Evolutionary conservation across 768 basidiomycete genomes (phyloP).

Genomic region (Leucogyrophana mollusca): DNA sequence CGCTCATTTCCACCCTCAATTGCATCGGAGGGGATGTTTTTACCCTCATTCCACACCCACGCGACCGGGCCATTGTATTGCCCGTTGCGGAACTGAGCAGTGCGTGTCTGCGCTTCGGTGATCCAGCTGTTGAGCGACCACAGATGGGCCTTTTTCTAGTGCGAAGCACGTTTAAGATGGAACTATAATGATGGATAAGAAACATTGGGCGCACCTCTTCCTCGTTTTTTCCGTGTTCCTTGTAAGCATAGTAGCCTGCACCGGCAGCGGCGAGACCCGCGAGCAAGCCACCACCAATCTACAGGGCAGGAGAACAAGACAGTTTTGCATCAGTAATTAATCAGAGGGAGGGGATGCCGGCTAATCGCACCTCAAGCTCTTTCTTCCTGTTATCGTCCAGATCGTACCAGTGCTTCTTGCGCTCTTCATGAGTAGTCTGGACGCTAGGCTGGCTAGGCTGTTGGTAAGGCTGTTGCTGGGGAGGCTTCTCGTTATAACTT

Average conservation of each 20-base stretch:
- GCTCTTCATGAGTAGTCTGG: slow-evolving; percentile 39
- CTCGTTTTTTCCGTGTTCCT: slow-evolving; percentile 52
- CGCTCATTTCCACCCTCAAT: slow-evolving; percentile 57
- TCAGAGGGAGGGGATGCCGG: too few species aligned
- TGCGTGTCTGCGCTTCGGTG: slow-evolving; percentile 53
- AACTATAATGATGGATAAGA: neutral
- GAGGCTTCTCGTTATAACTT: slow-evolving; percentile 21
- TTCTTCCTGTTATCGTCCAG: slow-evolving; percentile 56
- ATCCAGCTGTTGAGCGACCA: slow-evolving; percentile 59
- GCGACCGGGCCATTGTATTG: slow-evolving; percentile 48
- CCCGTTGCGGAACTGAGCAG: slow-evolving; percentile 42
- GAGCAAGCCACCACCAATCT: slow-evolving; percentile 67
- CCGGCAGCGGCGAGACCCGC: slow-evolving; percentile 53
- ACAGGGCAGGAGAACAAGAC: slow-evolving; percentile 8
- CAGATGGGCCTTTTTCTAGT: slow-evolving; percentile 46
- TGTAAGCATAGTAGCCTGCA: slow-evolving; percentile 50
- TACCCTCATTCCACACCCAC: slow-evolving; percentile 64
- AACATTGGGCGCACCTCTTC: slow-evolving; percentile 47
- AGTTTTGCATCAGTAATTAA: too few species aligned
- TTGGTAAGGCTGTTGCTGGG: slow-evolving; percentile 23
- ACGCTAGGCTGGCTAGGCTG: slow-evolving; percentile 25
- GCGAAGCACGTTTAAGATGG: neutral
- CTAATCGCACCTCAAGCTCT: slow-evolving; percentile 50
- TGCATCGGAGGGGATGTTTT: slow-evolving; percentile 55
- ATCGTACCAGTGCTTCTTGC: slow-evolving; percentile 56